Conservation (phyloP, 352 stramenopile species). For the Aphanomyces stellatus region DNA sequence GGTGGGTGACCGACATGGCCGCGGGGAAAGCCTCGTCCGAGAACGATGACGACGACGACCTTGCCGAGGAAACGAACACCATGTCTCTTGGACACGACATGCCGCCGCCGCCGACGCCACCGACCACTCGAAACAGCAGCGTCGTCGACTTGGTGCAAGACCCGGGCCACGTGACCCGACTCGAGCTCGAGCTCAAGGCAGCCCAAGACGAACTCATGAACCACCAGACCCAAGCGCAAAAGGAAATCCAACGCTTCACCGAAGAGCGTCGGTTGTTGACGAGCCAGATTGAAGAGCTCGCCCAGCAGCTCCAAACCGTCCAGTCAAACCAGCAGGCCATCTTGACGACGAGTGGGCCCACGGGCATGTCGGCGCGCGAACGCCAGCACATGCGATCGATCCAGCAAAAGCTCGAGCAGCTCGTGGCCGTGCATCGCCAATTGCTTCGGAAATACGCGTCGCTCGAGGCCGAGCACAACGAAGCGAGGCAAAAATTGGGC, state of each 20-base stretch:
- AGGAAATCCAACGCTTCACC: slow-evolving; percentile 14
- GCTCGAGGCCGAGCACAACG: slow-evolving; percentile 77
- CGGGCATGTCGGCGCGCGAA: slow-evolving; percentile 31
- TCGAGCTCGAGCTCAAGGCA: slow-evolving; percentile 15
- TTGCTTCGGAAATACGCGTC: slow-evolving; percentile 86
- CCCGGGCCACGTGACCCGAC: neutral
- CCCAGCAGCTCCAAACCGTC: slow-evolving; percentile 68
- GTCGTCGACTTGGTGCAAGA: neutral
- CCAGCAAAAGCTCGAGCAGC: slow-evolving; percentile 86
- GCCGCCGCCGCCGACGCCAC: neutral
- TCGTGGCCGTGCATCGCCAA: slow-evolving; percentile 85
- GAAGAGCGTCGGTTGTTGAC: slow-evolving; percentile 9
- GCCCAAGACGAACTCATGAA: slow-evolving; percentile 10
- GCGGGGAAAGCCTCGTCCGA: neutral
- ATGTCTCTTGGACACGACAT: neutral
- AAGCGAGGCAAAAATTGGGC: slow-evolving; percentile 84
- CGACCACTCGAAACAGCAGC: neutral
- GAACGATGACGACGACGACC: neutral
- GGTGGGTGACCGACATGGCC: slow-evolving; percentile 15
- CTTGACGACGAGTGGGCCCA: neutral
- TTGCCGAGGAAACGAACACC: neutral
- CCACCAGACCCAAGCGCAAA: slow-evolving; percentile 13
- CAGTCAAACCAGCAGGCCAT: slow-evolving; percentile 28
- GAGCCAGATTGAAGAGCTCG: slow-evolving; percentile 34
- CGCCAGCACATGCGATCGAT: slow-evolving; percentile 83